Percentiles rank a stretch among this genome's conserved stretches.
Evolutionary conservation across 805 yeast species (phyloP).

Genomic region (Candida coquimbonensis): DNA sequence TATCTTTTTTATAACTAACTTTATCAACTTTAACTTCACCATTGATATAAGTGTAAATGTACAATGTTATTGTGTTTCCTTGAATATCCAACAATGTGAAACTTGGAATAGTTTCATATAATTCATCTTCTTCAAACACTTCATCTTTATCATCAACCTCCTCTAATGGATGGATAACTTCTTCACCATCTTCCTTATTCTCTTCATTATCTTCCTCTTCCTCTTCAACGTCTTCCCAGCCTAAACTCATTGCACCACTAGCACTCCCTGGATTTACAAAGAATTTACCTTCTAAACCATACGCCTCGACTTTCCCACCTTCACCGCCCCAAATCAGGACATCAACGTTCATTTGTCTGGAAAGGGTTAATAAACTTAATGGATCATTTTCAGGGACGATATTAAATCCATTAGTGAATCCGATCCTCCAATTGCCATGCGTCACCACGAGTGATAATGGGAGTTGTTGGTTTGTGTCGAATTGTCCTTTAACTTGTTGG

Average conservation of each 20-base stretch:
- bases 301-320: slow-evolving; percentile 88
- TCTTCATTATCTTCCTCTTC: slow-evolving; percentile 27
- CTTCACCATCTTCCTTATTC: slow-evolving; percentile 19
- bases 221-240: slow-evolving; percentile 52
- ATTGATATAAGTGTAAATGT: slow-evolving; percentile 73
- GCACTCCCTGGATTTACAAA: slow-evolving; percentile 97
- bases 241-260: slow-evolving; percentile 79
- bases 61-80: slow-evolving; percentile 69
- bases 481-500: slow-evolving; percentile 76
- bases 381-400: slow-evolving; percentile 86
- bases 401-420: slow-evolving; percentile 78
- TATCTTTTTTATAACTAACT: slow-evolving; percentile 56
- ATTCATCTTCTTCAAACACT: slow-evolving; percentile 18
- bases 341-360: slow-evolving; percentile 89
- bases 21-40: slow-evolving; percentile 90
- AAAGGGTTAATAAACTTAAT: slow-evolving; percentile 69
- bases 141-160: slow-evolving; percentile 16
- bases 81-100: slow-evolving; percentile 87
- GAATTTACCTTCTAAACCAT: slow-evolving; percentile 84
- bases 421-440: slow-evolving; percentile 69
- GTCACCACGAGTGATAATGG: slow-evolving; percentile 61
- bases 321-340: slow-evolving; percentile 90
- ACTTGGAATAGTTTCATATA: slow-evolving; percentile 50
- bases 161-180: background rate
- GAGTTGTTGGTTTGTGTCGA: slow-evolving; percentile 45